These are phyloP conservation scores for Populus nigra DNA, from an alignment of 345 rosid species.

Conservation along the genomic window DNA sequence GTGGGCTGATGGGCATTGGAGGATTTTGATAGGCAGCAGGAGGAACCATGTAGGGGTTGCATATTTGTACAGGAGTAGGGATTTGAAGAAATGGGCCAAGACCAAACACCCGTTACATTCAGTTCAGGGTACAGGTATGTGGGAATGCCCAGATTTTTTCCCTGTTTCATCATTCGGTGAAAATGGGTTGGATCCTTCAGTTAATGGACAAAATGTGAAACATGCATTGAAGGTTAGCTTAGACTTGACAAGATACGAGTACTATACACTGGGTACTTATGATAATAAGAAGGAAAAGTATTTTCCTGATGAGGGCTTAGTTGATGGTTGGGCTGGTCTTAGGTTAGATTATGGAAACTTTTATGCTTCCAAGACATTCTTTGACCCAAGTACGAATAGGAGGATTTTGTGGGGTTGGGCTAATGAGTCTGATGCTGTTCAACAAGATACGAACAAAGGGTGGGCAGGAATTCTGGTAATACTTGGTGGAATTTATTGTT, in stretches of 20 bases:
- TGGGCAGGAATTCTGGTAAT: constrained; percentile 88
- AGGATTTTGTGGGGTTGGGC: constrained; percentile 83
- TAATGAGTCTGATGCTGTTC: constrained; percentile 59
- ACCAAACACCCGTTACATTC: constrained; percentile 70
- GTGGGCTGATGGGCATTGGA: constrained; percentile 63
- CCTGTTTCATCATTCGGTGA: constrained; percentile 45
- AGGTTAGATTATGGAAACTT: constrained; percentile 76
- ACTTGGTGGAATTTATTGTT: not conserved
- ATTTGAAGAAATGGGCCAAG: constrained; percentile 63
- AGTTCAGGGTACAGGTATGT: constrained; percentile 50
- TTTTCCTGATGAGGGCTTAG: constrained; percentile 45
- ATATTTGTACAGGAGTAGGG: constrained; percentile 58
- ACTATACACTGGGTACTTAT: constrained; percentile 67
- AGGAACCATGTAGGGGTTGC: constrained; percentile 55
- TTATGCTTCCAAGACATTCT: constrained; percentile 89
- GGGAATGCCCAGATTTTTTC: constrained; percentile 93
- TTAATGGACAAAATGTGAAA: constrained; percentile 27
- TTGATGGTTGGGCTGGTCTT: constrained; percentile 75
- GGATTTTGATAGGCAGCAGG: constrained; percentile 49
- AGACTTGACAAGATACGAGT: constrained; percentile 66
- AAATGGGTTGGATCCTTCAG: constrained; percentile 52
- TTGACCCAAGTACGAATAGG: constrained; percentile 44
- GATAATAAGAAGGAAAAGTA: constrained; percentile 42
- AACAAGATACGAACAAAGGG: constrained; percentile 46
- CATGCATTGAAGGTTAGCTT: constrained; percentile 74